phyloP scores from a whole-genome alignment of 306 rosid genomes.

The Pterocarpus macrocarpus region DNA sequence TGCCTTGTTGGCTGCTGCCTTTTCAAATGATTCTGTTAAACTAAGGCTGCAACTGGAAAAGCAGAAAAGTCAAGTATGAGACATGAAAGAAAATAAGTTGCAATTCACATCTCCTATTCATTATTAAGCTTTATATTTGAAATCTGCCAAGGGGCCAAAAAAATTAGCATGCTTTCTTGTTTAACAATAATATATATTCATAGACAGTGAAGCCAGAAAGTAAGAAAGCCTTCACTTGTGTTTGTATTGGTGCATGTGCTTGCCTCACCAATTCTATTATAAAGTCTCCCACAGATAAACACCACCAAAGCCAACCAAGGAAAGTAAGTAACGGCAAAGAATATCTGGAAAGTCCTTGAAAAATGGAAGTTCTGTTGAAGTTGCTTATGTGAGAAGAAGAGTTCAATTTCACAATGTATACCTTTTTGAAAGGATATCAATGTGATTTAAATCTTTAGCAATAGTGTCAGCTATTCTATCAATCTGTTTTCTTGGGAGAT shows the following conservation, averaged over 20 bases:
- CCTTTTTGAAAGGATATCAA: constrained; percentile 94
- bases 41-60: constrained; percentile 86
- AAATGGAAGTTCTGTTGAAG: constrained; percentile 23
- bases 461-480: constrained; percentile 78
- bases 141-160: no score
- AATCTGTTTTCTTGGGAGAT: constrained; percentile 94
- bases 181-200: not conserved
- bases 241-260: no score
- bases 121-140: not conserved
- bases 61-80: constrained; percentile 49
- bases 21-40: constrained; percentile 87
- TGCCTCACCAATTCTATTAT: no score
- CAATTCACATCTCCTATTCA: not conserved
- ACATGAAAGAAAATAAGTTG: constrained; percentile 36
- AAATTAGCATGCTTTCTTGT: not conserved
- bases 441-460: constrained; percentile 81
- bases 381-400: constrained; percentile 20
- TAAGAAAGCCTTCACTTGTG: no score
- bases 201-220: not conserved
- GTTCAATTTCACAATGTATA: constrained; percentile 50
- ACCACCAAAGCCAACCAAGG: no score
- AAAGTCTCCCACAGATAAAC: no score
- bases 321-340: not conserved
- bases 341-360: constrained; percentile 25
- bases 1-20: constrained; percentile 93